Base-by-base conservation (phyloP, 306 rosid species). In the Cicer yamashitae region DNA sequence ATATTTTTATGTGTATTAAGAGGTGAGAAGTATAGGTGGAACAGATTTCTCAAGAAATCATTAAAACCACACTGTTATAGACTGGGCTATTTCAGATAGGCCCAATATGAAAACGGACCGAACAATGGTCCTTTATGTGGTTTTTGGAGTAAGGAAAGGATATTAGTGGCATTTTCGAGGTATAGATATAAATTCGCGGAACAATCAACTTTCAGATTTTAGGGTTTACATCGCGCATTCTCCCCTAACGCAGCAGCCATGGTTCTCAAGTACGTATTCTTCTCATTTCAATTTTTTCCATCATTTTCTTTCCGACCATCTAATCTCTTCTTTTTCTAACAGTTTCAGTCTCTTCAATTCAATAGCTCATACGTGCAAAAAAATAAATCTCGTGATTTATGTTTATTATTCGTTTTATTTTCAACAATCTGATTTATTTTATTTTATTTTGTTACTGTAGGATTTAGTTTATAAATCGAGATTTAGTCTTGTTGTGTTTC, bases 181-280 rank as follows among this genome's bases (percentile, higher is more conserved):
- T 87, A 67, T 84, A 84, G 56, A 79, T 66, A 56, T 8, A 45
- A 11, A 48, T 13, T 18, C 39, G 6, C 6, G 5, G 4, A 1
- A 13, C 7, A 2, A 2, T 0, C 2, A 1, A 2, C 3, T 60
- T 13, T 22, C 1, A 5, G 20, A 0, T 54, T 45, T 79, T 88
- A 77, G 91, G 96, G 92, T 88, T 86, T 86, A 37, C 64, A 20
- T 7, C 8, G 15, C 52, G 82, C 79, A 38, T 67, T 54, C 17
- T 15, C 61, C 8, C 2, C 22, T 3, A 1, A 9, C 9, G 79
- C 67, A 73, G 81, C 79, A 70, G 86, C 87, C 84, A 92, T 92
- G 96, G 97, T 92, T 68, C 94, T 92, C 85, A 92, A 92, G 97
- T 90, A 52, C 8, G 89, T 52, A 15, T 70, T 54, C 63, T 5